A percentile compares a stretch with the other conserved stretches of the same genome.
phyloP scores from a whole-genome alignment of 1,284 basidiomycete species.

The Xerocomus nothofagi region DNA sequence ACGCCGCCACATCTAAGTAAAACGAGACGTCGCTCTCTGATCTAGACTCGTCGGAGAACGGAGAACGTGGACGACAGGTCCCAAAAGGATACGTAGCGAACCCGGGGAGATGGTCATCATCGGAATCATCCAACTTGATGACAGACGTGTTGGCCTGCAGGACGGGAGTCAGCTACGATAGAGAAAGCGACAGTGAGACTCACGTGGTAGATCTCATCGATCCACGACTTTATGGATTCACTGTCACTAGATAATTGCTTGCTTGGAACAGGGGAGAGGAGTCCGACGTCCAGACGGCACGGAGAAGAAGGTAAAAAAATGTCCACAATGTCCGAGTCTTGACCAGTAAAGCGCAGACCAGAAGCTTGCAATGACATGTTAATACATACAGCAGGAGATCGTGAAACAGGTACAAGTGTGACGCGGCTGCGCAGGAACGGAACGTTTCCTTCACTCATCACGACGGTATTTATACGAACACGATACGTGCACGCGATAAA shows the following conservation, averaged over 20 bases:
- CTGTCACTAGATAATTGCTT: constrained; percentile 28
- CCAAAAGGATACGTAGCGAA: constrained; percentile 25
- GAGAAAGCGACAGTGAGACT: constrained; percentile 1
- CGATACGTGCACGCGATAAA: constrained; percentile 3
- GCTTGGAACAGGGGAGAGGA: constrained; percentile 3
- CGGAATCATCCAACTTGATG: constrained; percentile 3
- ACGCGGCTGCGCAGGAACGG: constrained; percentile 27
- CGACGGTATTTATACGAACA: constrained; percentile 21
- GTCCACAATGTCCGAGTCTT: constrained; percentile 18
- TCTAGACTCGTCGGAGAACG: constrained; percentile 25
- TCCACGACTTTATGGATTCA: constrained; percentile 29
- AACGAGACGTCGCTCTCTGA: constrained; percentile 18
- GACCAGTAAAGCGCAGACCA: constrained; percentile 31
- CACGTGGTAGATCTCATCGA: constrained; percentile 27
- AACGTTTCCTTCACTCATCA: not conserved
- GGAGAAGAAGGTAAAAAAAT: constrained; percentile 15
- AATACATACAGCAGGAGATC: constrained; percentile 9
- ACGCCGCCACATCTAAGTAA: constrained; percentile 17
- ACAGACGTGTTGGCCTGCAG: constrained; percentile 17
- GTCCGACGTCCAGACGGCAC: constrained; percentile 1
- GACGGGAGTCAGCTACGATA: constrained; percentile 1
- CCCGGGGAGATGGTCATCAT: constrained; percentile 5
- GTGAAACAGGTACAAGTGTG: constrained; percentile 18
- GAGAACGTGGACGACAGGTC: constrained; percentile 13
- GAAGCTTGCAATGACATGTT: constrained; percentile 23